Evolutionary conservation across 2,329 filamentous ascomycete species (phyloP), one percentile per base, ranked within the genome.

Genomic region (Neocucurbitaria cava): DNA sequence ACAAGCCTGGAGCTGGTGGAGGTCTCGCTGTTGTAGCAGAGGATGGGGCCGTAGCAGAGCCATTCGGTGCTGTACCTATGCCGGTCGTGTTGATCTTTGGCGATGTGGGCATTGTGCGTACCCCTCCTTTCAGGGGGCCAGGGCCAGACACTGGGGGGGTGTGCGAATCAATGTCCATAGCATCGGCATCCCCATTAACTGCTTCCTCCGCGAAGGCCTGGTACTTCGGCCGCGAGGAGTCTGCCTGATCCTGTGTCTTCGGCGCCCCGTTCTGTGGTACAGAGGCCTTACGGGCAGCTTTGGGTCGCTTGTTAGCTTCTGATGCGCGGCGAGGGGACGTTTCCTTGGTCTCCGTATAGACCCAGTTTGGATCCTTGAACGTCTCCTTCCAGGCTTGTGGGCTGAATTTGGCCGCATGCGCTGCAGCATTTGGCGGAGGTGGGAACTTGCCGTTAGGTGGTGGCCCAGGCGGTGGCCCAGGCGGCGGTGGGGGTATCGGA

Each of bases 141-240:
- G 48, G 59, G 9, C 60, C 62, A 7, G 48, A 52, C 2, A 58
- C 42, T 6, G 67, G 51, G 54, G 75, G 54, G 64, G 75, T 55
- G 17, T 71, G 65, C 1, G 73, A 68, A 54, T 82, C 79, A 30
- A 82, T 81, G 44, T 82, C 80, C 80, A 82, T 82, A 0, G 77
- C 77, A 60, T 81, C 77, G 4, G 59, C 69, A 50, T 68, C 70
- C 23, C 61, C 65, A 33, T 58, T 65, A 1, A 30, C 48, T 8
- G 54, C 50, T 31, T 71, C 71, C 47, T 73, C 69, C 46, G 69
- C 70, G 44, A 65, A 70, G 13, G 70, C 66, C 44, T 73, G 72
- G 39, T 68, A 68, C 48, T 66, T 69, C 21, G 68, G 61, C n/a
- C 62, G 67, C 15, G 67, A 63, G 5, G 65, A 46, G 15, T 65